These are phyloP conservation scores for Emergomyces pasteurianus DNA, from an alignment of 2,329 filamentous ascomycete species.

Conservation along the genomic window DNA sequence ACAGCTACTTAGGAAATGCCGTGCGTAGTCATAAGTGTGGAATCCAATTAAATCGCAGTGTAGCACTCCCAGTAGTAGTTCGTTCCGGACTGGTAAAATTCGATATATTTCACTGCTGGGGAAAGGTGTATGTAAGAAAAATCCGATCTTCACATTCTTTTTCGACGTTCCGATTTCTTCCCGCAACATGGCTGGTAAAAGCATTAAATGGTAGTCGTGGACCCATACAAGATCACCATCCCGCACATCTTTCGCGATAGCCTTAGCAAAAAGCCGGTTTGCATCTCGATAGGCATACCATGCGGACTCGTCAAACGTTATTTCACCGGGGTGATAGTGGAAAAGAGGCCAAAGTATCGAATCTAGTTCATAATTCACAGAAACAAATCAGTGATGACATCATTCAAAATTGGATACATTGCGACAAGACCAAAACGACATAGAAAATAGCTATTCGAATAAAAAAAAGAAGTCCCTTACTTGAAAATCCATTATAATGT, in stretches of 20 bases:
- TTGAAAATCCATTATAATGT: slow-evolving; percentile 97
- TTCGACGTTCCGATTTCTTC: slow-evolving; percentile 70
- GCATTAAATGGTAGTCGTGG: slow-evolving; percentile 97
- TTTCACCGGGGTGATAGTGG: slow-evolving; percentile 97
- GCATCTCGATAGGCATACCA: slow-evolving; percentile 92
- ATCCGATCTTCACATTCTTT: slow-evolving; percentile 93
- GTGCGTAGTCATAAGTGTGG: slow-evolving; percentile 98
- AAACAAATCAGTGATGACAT: neutral
- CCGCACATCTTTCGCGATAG: slow-evolving; percentile 73
- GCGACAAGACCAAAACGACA: neutral
- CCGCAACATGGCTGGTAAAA: slow-evolving; percentile 87
- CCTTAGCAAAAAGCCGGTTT: slow-evolving; percentile 82
- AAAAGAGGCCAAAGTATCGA: slow-evolving; percentile 97
- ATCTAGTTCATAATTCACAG: slow-evolving; percentile 42
- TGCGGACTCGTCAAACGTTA: slow-evolving; percentile 89
- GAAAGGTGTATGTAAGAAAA: slow-evolving; percentile 96
- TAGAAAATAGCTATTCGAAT: neutral
- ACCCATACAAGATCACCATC: slow-evolving; percentile 97
- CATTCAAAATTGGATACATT: neutral
- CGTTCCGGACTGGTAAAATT: slow-evolving; percentile 83
- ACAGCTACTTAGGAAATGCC: slow-evolving; percentile 93
- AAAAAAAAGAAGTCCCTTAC: slow-evolving; percentile 42
- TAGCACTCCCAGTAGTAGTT: slow-evolving; percentile 73
- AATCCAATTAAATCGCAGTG: slow-evolving; percentile 95
- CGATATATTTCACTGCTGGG: slow-evolving; percentile 95